phyloP scores from a whole-genome alignment of 2,329 filamentous ascomycete species.

The Trichoderma endophyticum region DNA sequence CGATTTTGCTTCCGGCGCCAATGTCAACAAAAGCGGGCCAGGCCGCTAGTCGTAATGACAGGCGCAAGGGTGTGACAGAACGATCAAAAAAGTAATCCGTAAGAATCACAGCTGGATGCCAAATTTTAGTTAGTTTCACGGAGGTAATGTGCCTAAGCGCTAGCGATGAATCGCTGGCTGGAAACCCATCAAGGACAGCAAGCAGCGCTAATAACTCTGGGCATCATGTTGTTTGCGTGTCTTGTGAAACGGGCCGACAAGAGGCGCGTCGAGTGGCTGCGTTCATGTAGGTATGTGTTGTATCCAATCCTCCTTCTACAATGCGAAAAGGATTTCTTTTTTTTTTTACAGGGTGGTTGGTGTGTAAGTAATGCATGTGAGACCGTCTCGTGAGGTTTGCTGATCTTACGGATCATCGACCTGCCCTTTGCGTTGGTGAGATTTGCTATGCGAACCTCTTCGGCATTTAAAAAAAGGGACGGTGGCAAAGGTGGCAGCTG shows the following conservation, averaged over 20 bases:
- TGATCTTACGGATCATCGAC: conserved; percentile 3
- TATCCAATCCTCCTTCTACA: neutral
- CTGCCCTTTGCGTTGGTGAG: conserved; percentile 9
- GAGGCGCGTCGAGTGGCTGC: neutral
- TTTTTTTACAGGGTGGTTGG: neutral
- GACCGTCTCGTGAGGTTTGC: neutral
- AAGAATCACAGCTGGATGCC: neutral
- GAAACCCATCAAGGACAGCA: neutral
- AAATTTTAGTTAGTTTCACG: neutral
- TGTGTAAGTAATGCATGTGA: neutral
- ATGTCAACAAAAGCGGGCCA: neutral
- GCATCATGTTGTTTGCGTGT: neutral
- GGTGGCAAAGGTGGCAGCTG: neutral
- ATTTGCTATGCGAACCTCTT: neutral
- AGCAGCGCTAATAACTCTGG: neutral
- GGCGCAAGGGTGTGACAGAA: neutral
- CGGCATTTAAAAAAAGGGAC: neutral
- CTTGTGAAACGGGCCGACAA: neutral
- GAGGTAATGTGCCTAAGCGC: neutral
- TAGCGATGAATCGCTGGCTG: neutral
- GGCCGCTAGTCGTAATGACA: neutral
- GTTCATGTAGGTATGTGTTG: neutral
- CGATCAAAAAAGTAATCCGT: neutral
- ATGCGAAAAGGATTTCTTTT: neutral
- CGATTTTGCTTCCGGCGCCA: neutral